phyloP scores from a whole-genome alignment of 2,329 filamentous ascomycete species.

The Pseudogymnoascus sp. region DNA sequence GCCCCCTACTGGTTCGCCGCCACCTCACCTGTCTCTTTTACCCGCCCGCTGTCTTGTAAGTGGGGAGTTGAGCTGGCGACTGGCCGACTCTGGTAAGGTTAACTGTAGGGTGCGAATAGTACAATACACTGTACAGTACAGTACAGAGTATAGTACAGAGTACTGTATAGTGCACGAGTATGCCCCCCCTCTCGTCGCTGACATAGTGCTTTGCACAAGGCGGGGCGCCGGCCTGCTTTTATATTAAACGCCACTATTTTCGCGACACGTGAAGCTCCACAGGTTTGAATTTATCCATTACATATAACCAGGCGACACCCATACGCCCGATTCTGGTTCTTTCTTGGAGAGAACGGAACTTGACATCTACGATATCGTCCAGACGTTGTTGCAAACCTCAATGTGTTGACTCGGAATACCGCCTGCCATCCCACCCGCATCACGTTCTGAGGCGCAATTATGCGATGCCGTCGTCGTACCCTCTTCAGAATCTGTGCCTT shows the following conservation, averaged over 20 bases:
- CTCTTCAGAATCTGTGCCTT: background rate
- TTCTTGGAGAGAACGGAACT: slow-evolving; percentile 1
- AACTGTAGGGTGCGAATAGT: background rate
- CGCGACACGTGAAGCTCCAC: slow-evolving; percentile 7
- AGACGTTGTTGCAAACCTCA: background rate
- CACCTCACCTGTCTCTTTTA: background rate
- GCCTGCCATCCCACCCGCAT: background rate
- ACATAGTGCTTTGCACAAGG: background rate
- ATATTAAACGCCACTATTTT: slow-evolving; percentile 9
- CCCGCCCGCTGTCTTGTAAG: background rate
- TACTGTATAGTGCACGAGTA: background rate
- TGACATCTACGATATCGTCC: slow-evolving; percentile 2
- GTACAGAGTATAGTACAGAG: too few species aligned
- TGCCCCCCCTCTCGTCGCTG: background rate
- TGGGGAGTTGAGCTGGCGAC: background rate
- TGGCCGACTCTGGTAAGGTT: background rate
- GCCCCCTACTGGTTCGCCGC: background rate
- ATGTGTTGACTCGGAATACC: background rate
- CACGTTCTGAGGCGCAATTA: background rate
- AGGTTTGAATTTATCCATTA: background rate
- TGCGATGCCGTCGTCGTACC: slow-evolving; percentile 6
- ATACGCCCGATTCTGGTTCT: background rate
- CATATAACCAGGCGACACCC: slow-evolving; percentile 2
- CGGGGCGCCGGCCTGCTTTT: background rate
- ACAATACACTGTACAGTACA: too few species aligned